These are phyloP conservation scores for Kodamaea nitidulidarum DNA, from an alignment of 805 yeast genomes.

Conservation along the genomic window DNA sequence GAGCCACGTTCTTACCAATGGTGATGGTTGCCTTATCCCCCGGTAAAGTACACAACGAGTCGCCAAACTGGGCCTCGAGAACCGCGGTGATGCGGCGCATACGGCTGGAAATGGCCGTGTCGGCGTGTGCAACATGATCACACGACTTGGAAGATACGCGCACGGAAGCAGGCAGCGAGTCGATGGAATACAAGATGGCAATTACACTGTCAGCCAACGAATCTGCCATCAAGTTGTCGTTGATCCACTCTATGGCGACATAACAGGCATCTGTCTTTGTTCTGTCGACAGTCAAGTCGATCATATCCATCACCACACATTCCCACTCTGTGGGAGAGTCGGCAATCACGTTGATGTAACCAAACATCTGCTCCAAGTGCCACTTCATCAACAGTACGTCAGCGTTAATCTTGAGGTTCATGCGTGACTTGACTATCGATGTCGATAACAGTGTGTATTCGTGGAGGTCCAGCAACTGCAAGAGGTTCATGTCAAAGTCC, in stretches of 20 bases:
- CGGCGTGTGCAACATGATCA: conserved; percentile 35
- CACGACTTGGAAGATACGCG: conserved; percentile 70
- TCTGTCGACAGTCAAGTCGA: conserved; percentile 42
- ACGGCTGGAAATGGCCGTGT: conserved; percentile 27
- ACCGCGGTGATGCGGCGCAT: conserved; percentile 54
- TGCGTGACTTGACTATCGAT: conserved; percentile 78
- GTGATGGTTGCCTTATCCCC: conserved; percentile 54
- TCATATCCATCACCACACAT: conserved; percentile 43
- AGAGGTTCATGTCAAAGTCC: conserved; percentile 80
- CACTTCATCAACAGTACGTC: conserved; percentile 75
- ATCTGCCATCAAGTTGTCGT: conserved; percentile 77
- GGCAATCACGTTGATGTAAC: conserved; percentile 60
- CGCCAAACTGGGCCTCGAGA: conserved; percentile 85
- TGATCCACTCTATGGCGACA: conserved; percentile 83
- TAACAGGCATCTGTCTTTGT: conserved; percentile 33
- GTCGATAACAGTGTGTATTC: conserved; percentile 86
- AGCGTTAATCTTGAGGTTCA: conserved; percentile 73
- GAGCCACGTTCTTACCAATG: conserved; percentile 74
- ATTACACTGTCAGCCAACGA: conserved; percentile 91
- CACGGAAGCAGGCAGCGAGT: conserved; percentile 92
- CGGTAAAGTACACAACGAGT: conserved; percentile 44
- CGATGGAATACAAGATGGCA: conserved; percentile 87
- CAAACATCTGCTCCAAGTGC: conserved; percentile 96
- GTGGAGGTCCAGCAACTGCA: conserved; percentile 81
- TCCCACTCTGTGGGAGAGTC: conserved; percentile 49